These are phyloP conservation scores for Russula lepida DNA, from an alignment of 768 basidiomycete genomes.

Conservation along the genomic window DNA sequence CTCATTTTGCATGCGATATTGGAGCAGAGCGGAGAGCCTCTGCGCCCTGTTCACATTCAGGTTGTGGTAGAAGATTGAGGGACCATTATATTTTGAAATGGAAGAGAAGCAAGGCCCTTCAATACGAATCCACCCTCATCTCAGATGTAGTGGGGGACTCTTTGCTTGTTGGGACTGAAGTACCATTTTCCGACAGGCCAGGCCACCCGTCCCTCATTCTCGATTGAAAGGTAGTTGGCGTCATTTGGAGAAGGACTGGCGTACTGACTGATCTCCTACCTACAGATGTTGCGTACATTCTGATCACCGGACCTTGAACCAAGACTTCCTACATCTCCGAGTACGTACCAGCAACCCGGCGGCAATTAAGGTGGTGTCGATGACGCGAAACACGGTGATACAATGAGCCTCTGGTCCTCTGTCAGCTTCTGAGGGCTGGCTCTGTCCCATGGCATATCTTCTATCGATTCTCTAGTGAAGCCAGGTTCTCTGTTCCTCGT, in stretches of 20 bases:
- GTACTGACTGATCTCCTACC: not conserved
- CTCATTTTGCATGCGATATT: not conserved
- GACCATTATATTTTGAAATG: not conserved
- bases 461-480: not conserved
- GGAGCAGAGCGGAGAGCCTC: not conserved
- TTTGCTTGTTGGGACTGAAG: not conserved
- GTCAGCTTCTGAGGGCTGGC: not conserved
- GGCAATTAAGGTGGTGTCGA: not conserved
- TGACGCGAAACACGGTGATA: not conserved
- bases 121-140: not conserved
- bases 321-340: not conserved
- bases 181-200: not conserved
- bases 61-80: not conserved
- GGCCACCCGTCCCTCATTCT: too few species aligned
- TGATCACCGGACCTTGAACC: not conserved
- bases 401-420: not conserved
- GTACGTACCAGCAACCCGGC: not conserved
- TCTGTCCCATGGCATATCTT: not conserved
- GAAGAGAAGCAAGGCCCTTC: not conserved
- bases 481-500: not conserved
- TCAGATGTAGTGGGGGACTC: too few species aligned
- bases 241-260: not conserved
- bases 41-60: not conserved
- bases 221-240: not conserved
- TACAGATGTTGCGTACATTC: not conserved